phyloP scores from a whole-genome alignment of 2,329 filamentous ascomycete genomes.

The Nothophoma quercina region DNA sequence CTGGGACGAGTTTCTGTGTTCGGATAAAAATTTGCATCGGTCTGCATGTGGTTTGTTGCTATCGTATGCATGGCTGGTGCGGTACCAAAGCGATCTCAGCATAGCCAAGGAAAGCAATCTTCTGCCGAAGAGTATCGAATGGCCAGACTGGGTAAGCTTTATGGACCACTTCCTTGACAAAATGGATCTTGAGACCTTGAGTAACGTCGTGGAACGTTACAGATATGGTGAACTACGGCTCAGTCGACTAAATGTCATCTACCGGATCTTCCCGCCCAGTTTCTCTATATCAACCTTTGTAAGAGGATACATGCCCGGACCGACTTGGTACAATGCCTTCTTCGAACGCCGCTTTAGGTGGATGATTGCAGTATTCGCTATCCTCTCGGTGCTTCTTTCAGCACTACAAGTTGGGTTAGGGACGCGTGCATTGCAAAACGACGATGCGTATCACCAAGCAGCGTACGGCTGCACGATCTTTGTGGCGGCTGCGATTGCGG shows the following conservation, averaged over 20 bases:
- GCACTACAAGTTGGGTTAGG: constrained; percentile 26
- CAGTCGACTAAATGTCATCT: constrained; percentile 48
- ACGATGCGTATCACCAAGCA: constrained; percentile 8
- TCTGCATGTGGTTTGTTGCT: constrained; percentile 26
- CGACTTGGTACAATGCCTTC: constrained; percentile 22
- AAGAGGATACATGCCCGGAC: constrained; percentile 11
- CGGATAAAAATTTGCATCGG: constrained; percentile 16
- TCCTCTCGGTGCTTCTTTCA: constrained; percentile 18
- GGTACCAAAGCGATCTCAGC: constrained; percentile 18
- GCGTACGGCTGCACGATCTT: constrained; percentile 22
- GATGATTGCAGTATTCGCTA: constrained; percentile 22
- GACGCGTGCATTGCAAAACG: constrained; percentile 15
- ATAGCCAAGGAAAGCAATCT: constrained; percentile 22
- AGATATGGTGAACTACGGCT: constrained; percentile 55
- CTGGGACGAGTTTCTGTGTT: constrained; percentile 21
- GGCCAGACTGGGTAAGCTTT: constrained; percentile 22
- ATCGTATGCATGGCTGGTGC: constrained; percentile 29
- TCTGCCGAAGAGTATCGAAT: constrained; percentile 18
- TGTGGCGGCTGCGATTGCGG: constrained; percentile 7
- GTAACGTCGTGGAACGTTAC: constrained; percentile 48
- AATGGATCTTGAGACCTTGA: constrained; percentile 7
- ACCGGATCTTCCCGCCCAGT: constrained; percentile 10
- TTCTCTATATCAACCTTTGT: constrained; percentile 13
- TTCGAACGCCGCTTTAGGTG: constrained; percentile 21
- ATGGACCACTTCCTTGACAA: constrained; percentile 16